phyloP scores from a whole-genome alignment of 495 filamentous ascomycete species.

The Penicillium manginii region DNA sequence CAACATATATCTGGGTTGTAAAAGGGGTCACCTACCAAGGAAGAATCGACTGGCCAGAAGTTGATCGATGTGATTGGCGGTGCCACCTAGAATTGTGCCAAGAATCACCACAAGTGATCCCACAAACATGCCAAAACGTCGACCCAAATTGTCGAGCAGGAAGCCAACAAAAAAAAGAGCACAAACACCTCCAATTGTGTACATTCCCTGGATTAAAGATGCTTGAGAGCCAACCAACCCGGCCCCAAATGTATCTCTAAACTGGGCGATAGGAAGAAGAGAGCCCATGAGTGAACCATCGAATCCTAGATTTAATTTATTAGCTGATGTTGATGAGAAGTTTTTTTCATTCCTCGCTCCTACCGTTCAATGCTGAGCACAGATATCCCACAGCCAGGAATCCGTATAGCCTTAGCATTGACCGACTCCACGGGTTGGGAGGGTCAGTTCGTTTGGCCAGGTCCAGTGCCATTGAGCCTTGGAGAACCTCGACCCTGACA shows the following conservation, averaged over 20 bases:
- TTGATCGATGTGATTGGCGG: conserved; percentile 39
- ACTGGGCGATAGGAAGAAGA: conserved; percentile 34
- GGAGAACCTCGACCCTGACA: conserved; percentile 15
- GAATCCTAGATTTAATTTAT: conserved; percentile 35
- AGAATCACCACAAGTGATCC: conserved; percentile 59
- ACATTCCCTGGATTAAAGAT: conserved; percentile 58
- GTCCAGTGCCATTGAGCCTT: conserved; percentile 21
- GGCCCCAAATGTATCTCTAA: conserved; percentile 39
- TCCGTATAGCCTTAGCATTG: conserved; percentile 16
- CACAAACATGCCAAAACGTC: conserved; percentile 62
- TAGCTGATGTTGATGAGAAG: not conserved
- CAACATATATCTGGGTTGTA: conserved; percentile 50
- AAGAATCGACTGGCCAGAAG: conserved; percentile 75
- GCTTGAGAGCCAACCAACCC: conserved; percentile 34
- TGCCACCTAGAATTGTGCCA: conserved; percentile 55
- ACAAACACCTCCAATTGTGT: conserved; percentile 61
- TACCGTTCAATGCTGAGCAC: conserved; percentile 22
- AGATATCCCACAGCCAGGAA: conserved; percentile 16
- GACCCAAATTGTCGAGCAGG: conserved; percentile 58
- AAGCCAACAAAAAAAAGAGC: conserved; percentile 63
- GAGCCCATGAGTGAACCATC: conserved; percentile 51
- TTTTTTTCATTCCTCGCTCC: conserved; percentile 23
- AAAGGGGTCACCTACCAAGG: conserved; percentile 66
- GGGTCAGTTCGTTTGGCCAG: conserved; percentile 15
- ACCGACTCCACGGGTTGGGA: conserved; percentile 17